Evolutionary conservation across 1,284 basidiomycete species (phyloP), one percentile per base, ranked within the genome.

Genomic region (Stereum hirsutum): DNA sequence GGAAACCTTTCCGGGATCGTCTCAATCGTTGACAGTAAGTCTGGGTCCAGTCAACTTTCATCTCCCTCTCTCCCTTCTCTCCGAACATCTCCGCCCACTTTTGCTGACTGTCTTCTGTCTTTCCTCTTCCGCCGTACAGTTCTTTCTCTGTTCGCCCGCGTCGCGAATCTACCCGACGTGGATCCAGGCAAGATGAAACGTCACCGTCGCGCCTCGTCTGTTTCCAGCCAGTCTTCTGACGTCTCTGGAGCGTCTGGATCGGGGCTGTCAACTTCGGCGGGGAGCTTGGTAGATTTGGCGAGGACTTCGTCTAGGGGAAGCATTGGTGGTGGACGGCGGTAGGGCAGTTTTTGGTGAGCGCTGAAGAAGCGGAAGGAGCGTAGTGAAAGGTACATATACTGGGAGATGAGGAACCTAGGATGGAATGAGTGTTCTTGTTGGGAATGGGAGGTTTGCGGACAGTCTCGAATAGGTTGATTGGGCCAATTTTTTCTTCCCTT

Each of bases 11-110:
- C 69, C 6, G 84, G 84, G 7, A 73, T 88, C 27, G 78, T 87
- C 10, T 88, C 85, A n/a, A 73, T 82, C 44, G 81, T 86, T 21
- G 84, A 88, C 53, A 76, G 84, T 88, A 54, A 48, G 75, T 62
- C n/a, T 50, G 17, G n/a, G 27, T 19, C 14, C 23, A n/a, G n/a
- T n/a, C n/a, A n/a, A n/a, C n/a, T n/a, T n/a, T 14, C 14, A 42
- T 17, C 20, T 31, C 35, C 46, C 28, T 25, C 28, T 41, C 7
- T 30, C 12, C 28, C 3, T 42, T n/a, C 3, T 37, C n/a, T n/a
- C n/a, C n/a, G n/a, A n/a, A n/a, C n/a, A n/a, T n/a, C n/a, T n/a
- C n/a, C n/a, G n/a, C 19, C 34, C 34, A 2, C 2, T n/a, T 38
- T 25, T 38, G 2, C 19, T 38, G 20, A n/a, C 20, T 23, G 8